Percentiles rank a stretch among this genome's conserved stretches.
Evolutionary conservation across 257 asterid genomes (phyloP).

Genomic region (Pogostemon cablin): DNA sequence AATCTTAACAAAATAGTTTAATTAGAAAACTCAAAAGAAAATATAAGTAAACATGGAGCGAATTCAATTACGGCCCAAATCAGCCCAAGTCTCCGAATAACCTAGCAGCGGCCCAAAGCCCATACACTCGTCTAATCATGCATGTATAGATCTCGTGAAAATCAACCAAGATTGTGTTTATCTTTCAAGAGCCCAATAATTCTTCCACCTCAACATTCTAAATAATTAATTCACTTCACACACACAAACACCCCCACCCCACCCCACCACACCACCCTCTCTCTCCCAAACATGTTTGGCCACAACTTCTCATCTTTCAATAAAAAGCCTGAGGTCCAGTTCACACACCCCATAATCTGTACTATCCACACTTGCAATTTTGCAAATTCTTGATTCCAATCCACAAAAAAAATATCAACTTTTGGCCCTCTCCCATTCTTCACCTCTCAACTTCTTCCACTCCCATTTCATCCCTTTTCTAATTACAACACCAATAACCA

Average conservation of each 20-base stretch:
- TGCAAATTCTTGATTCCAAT: background rate
- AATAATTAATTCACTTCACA: no score
- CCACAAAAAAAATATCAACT: conserved; percentile 1
- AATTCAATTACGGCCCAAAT: background rate
- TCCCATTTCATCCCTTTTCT: background rate
- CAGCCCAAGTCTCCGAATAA: background rate
- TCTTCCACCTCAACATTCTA: no score
- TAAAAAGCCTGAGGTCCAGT: conserved; percentile 16
- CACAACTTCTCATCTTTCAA: no score
- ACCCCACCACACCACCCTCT: background rate
- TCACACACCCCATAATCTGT: conserved; percentile 1
- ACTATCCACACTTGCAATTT: background rate
- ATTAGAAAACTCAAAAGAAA: no score
- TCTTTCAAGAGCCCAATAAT: no score
- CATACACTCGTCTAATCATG: background rate
- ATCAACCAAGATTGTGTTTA: no score
- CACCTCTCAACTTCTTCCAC: conserved; percentile 1
- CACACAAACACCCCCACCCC: no score
- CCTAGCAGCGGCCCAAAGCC: background rate
- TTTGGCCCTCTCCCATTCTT: conserved; percentile 2
- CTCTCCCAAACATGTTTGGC: background rate
- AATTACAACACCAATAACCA: background rate
- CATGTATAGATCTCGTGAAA: background rate
- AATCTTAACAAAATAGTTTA: no score
- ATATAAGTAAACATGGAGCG: background rate